Evolutionary conservation across 768 basidiomycete genomes (phyloP).

Genomic region (Collybia mongolica): DNA sequence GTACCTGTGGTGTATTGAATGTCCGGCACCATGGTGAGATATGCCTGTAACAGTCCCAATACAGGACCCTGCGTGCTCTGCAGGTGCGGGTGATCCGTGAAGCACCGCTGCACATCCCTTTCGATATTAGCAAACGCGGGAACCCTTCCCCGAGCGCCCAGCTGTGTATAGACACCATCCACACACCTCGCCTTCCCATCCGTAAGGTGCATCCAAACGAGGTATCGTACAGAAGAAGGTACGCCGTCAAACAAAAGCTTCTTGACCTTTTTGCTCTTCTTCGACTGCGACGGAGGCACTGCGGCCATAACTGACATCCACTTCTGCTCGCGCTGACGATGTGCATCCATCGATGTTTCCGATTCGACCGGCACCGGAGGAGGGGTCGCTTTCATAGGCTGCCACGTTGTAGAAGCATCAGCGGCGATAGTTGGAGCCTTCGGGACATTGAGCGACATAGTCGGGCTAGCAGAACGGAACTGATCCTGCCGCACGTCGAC

Average conservation of each 20-base stretch:
- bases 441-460: conserved; percentile 31
- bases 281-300: conserved; percentile 57
- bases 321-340: conserved; percentile 71
- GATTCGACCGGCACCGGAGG: conserved; percentile 22
- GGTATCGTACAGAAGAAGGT: conserved; percentile 79
- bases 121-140: conserved; percentile 53
- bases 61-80: conserved; percentile 57
- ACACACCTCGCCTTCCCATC: conserved; percentile 73
- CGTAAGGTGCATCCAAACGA: conserved; percentile 80
- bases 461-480: conserved; percentile 41
- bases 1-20: conserved; percentile 65
- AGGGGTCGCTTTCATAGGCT: neutral
- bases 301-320: conserved; percentile 70
- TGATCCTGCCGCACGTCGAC: conserved; percentile 28
- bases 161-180: conserved; percentile 64
- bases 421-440: conserved; percentile 22
- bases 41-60: conserved; percentile 63
- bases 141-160: conserved; percentile 56
- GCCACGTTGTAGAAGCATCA: conserved; percentile 7
- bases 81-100: conserved; percentile 57
- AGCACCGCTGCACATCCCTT: conserved; percentile 52
- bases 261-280: conserved; percentile 78
- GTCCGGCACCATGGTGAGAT: conserved; percentile 85
- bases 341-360: conserved; percentile 53
- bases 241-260: conserved; percentile 77